Evolutionary conservation across 2,329 filamentous ascomycete species (phyloP), one percentile per base, ranked within the genome.

Genomic region (Botryosphaeria dothidea): DNA sequence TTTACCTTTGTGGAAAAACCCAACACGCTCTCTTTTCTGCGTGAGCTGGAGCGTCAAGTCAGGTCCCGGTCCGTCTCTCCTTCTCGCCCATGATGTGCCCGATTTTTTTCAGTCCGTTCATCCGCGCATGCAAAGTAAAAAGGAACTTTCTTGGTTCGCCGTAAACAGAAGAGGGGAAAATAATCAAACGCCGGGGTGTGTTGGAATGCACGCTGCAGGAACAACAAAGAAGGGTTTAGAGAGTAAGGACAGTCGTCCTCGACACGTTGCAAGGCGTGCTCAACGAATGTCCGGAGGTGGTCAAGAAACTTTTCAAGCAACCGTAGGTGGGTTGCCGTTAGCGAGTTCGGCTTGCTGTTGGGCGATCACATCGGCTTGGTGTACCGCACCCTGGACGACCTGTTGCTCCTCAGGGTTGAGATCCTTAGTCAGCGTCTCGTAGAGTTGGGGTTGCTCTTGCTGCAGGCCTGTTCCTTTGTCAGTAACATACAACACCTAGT

Each of bases 401-500:
- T 86, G 85, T 76, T 95, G 92, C 75, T 98, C 93, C 57, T 95
- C 92, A 0, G 88, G 83, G 41, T 86, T 88, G 45, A 98, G 86
- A 67, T 92, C 90, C 70, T 90, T 88, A 23, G 92, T 92, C 66
- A 99, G 84, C 66, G 84, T 89, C 48, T 89, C 83, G 76, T 98
- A 99, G 70, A 97, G 90, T 70, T 93, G 90, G 17, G 94, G 93
- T 74, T 97, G 93, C 72, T 93, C 90, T 80, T 90, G 89, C 86
- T 97, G 92, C 75, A 98, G 86, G 78, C 87, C 93, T 96, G 75
- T 31, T 56, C 61, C 60, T 68, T 67, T 71, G 72, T 78, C 66
- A 79, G 76, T 66, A 1, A 54, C 15, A 21, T 3, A 11, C 41
- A 9, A 4, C n/a, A 21, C n/a, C n/a, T 29, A 5, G n/a, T 21